A percentile compares a stretch with the other conserved stretches of the same genome.
phyloP scores from a whole-genome alignment of 2,329 filamentous ascomycete species.

The Trichoderma sp. region DNA sequence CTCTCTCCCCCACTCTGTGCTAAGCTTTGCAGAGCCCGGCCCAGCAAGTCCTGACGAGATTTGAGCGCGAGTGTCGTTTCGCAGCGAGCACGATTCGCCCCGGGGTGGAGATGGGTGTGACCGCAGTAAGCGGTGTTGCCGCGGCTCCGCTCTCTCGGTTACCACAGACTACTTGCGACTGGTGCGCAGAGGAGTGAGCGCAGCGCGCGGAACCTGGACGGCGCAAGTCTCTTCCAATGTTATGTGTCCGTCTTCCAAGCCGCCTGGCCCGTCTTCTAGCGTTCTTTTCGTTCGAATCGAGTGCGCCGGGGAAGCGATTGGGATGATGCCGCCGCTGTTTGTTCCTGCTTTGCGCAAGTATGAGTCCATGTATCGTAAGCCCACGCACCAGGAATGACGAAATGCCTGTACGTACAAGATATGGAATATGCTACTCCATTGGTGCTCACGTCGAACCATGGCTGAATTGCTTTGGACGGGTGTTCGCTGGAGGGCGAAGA shows the following conservation, averaged over 20 bases:
- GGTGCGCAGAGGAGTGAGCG: constrained; percentile 9
- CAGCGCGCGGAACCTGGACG: constrained; percentile 10
- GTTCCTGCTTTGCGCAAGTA: neutral
- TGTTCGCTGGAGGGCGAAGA: neutral
- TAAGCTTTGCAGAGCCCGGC: constrained; percentile 4
- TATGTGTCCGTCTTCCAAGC: constrained; percentile 12
- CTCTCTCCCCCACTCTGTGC: constrained; percentile 1
- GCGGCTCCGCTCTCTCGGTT: constrained; percentile 24
- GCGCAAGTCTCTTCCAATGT: neutral
- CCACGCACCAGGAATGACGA: neutral
- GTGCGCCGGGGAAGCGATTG: neutral
- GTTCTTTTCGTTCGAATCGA: neutral
- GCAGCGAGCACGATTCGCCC: constrained; percentile 9
- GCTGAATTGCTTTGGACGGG: neutral
- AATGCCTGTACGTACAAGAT: neutral
- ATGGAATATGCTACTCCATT: neutral
- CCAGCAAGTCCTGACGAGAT: neutral
- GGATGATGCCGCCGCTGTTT: neutral
- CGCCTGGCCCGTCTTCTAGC: constrained; percentile 16
- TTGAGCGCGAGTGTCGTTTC: neutral
- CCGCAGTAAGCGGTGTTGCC: constrained; percentile 30
- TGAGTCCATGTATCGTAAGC: neutral
- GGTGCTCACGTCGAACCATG: neutral
- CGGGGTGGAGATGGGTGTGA: constrained; percentile 25
- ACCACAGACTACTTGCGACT: neutral